Base-by-base conservation (phyloP, 768 basidiomycete species). In the Auricularia auricula-judae region DNA sequence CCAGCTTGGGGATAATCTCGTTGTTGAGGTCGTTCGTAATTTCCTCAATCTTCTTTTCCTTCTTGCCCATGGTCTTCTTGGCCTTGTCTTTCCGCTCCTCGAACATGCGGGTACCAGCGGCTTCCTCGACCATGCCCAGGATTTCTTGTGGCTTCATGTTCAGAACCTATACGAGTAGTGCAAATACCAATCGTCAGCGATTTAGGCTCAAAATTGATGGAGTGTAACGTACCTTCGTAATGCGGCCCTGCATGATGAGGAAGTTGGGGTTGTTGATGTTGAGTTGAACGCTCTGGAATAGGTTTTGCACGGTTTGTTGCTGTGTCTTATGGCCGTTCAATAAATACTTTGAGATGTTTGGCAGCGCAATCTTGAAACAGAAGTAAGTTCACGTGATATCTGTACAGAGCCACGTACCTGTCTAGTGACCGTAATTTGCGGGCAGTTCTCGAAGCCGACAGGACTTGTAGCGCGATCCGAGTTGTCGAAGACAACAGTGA, bases 201-300 rank as follows among this genome's bases (percentile, higher is more conserved):
- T 29, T 29, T 3, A 29, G 29, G 29, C 29, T 29, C 2, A 29
- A 29, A 29, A 29, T 29, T 29, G 29, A 29, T 29, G 29, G 29
- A 7, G 43, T 35, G 11, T 14, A 34, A 69, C 75, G 47, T 36
- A 90, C 95, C 79, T 98, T 99, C 11, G 97, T 99, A 73, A 99
- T 99, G 61, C 95, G 91, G 35, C 97, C 96, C 76, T 99, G 97
- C 96, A 98, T 98, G 74, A 98, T 98, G 65, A 99, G 82, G 78
- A 98, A 98, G 74, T 98, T 98, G 54, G 97, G 97, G 75, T 98
- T 98, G 77, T 98, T 99, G 82, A 99, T 98, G 73, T 98, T 98
- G 68, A 99, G 84, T 74, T 97, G 94, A 0, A 99, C 95, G 47
- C 91, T 88, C 72, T 98, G 97, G 71, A 99, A 98, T 14, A 98